Conservation (phyloP, 768 basidiomycete genomes). For the Coprinopsis strossmayeri region DNA sequence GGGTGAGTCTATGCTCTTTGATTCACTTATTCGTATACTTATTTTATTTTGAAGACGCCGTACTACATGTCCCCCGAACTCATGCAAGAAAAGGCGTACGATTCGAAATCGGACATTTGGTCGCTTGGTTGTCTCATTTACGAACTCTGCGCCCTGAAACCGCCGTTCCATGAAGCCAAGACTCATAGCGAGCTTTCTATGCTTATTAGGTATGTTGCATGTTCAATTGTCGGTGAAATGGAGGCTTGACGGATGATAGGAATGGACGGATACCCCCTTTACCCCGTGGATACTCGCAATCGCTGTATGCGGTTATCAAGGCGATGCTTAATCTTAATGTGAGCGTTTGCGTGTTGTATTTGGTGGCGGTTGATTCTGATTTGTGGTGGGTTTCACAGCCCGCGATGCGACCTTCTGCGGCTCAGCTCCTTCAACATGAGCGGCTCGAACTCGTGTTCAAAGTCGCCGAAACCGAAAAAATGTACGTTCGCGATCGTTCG, state of each 20-base stretch:
- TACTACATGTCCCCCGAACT: constrained; percentile 99
- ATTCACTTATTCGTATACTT: neutral
- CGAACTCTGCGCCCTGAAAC: constrained; percentile 90
- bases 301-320: constrained; percentile 69
- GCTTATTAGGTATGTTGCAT: constrained; percentile 55
- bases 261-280: constrained; percentile 90
- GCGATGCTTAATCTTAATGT: constrained; percentile 86
- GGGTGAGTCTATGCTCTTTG: constrained; percentile 46
- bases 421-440: constrained; percentile 77
- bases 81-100: constrained; percentile 95
- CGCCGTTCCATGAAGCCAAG: constrained; percentile 90
- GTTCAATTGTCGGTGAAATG: neutral
- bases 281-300: constrained; percentile 75
- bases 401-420: constrained; percentile 79
- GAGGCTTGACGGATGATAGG: constrained; percentile 25
- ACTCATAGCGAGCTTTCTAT: constrained; percentile 83
- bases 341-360: neutral
- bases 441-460: constrained; percentile 65
- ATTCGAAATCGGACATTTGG: constrained; percentile 98
- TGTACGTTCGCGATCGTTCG: constrained; percentile 39
- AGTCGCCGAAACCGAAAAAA: constrained; percentile 71
- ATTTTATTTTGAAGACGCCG: no score
- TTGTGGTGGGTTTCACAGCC: constrained; percentile 42
- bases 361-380: no score
- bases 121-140: constrained; percentile 95